Base-by-base conservation (phyloP, 2,329 filamentous ascomycete genomes). In the Diaporthe caulivora region DNA sequence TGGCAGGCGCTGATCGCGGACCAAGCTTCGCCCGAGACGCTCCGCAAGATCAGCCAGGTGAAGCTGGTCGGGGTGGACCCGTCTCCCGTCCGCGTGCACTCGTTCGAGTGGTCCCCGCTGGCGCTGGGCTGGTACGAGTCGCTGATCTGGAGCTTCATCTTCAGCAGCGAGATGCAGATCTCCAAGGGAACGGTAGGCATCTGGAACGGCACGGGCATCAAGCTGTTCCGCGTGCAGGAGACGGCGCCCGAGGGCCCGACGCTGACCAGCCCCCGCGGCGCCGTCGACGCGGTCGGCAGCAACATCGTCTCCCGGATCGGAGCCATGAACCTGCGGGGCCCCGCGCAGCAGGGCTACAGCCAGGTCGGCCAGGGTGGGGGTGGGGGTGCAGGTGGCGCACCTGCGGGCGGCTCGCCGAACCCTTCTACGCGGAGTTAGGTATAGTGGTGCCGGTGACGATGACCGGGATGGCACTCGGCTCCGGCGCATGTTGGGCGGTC, bases 101-200 rank as follows among this genome's bases (percentile, higher is more conserved):
- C 94, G 18, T 98, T 98, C 79, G 95, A 98, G 83, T 98, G 96
- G 96, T 96, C 95, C 3, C 92, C 94, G 0, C 86, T 98, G 44
- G 93, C 94, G 0, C 87, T 98, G 67, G 96, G 95, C 64, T 98
- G 97, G 97, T 98, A 98, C 82, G 95, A 98, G 82, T 96, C 94
- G 7, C 87, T 98, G 17, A 87, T 99, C 13, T 99, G 97, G 97
- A 92, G 95, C 21, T 94, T 98, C 78, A 91, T 98, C 70, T 98
- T 98, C 81, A 92, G 93, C 37, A 92, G 92, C 78, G 97, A 99
- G 84, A 94, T 98, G 92, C 91, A 95, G 73, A 91, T 96, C 37
- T 91, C 93, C 0, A 95, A 93, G 80, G 95, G 95, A 40, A 95
- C 94, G 2, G 94, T 95, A 42, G 96, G 97, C 10, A 92, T 98